phyloP scores from a whole-genome alignment of 495 filamentous ascomycete species.

The Aspergillus funiculosus region DNA sequence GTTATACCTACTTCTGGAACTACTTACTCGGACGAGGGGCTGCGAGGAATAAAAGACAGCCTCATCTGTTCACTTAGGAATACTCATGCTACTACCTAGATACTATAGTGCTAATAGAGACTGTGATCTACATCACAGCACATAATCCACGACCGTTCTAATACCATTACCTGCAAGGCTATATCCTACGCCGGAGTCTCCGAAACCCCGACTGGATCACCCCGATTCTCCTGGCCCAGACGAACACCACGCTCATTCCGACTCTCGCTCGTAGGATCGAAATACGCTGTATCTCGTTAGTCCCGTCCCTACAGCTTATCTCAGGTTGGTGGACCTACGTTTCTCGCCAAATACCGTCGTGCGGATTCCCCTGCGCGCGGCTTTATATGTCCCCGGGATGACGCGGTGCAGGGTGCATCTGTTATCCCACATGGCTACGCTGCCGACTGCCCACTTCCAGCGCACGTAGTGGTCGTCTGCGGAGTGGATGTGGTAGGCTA shows the following conservation, averaged over 20 bases:
- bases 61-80: too few species aligned
- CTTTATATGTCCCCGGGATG: constrained; percentile 47
- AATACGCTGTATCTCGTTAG: constrained; percentile 35
- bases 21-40: too few species aligned
- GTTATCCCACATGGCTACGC: constrained; percentile 53
- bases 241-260: constrained; percentile 19
- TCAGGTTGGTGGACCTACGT: constrained; percentile 33
- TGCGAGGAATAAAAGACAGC: too few species aligned
- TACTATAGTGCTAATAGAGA: too few species aligned
- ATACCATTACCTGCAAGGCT: too few species aligned
- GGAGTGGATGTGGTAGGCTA: constrained; percentile 46
- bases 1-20: too few species aligned
- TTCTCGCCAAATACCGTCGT: constrained; percentile 53
- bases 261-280: constrained; percentile 45
- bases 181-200: too few species aligned
- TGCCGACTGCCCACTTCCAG: constrained; percentile 52
- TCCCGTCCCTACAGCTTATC: background rate
- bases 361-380: constrained; percentile 40
- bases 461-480: constrained; percentile 49
- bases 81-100: too few species aligned
- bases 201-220: too few species aligned
- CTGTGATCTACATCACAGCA: too few species aligned
- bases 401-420: constrained; percentile 45
- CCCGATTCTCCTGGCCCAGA: too few species aligned
- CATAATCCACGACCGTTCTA: too few species aligned